Conservation (phyloP, 345 rosid species). For the Mallotus nudiflorus region DNA sequence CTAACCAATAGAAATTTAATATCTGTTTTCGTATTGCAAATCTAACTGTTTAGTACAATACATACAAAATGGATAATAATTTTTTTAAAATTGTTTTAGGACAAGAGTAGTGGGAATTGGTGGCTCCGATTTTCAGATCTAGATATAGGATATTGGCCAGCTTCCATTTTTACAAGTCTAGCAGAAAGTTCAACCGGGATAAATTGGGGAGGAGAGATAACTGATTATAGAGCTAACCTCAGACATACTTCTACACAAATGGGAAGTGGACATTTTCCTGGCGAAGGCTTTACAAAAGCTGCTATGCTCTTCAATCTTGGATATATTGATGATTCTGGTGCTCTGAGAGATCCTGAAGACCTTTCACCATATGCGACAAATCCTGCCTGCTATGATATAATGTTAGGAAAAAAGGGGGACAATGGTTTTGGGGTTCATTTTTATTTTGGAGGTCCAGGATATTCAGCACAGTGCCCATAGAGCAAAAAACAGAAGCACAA, state of each 20-base stretch:
- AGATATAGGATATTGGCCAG: slow-evolving; percentile 20
- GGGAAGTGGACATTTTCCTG: slow-evolving; percentile 25
- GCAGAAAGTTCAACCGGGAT: not conserved
- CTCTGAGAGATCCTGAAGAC: not conserved
- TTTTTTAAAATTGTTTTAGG: not conserved
- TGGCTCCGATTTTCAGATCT: not conserved
- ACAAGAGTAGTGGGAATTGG: slow-evolving; percentile 5
- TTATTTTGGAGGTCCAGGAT: slow-evolving; percentile 22
- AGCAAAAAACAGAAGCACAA: not conserved
- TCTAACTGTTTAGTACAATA: too few relatives aligned
- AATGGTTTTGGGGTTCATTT: too few relatives aligned
- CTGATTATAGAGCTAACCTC: not conserved
- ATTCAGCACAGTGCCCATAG: not conserved
- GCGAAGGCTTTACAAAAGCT: slow-evolving; percentile 14
- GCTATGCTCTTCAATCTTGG: not conserved
- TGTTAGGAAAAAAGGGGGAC: not conserved
- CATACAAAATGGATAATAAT: not conserved
- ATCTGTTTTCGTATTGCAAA: too few relatives aligned
- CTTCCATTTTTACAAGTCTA: not conserved
- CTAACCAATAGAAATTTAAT: too few relatives aligned
- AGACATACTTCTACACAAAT: slow-evolving; percentile 10
- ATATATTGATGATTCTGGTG: not conserved
- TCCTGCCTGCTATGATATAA: slow-evolving; percentile 1
- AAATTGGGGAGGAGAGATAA: slow-evolving; percentile 12
- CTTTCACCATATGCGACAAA: not conserved